Evolutionary conservation across 108 stramenopile species (phyloP).

Genomic region (Thalassiosira profunda): DNA sequence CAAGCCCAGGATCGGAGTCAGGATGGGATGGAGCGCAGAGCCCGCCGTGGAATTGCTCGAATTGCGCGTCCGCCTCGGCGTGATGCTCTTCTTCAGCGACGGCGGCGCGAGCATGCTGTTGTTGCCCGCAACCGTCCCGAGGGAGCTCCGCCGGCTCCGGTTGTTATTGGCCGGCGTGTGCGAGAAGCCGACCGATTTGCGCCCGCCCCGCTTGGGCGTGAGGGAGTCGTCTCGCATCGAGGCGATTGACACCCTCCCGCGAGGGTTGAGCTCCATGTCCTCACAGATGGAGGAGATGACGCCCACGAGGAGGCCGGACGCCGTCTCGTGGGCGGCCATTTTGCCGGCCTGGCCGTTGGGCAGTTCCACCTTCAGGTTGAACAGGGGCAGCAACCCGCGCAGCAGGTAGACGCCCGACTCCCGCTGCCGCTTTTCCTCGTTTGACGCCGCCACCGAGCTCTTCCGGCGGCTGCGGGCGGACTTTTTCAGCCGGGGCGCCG

Average conservation of each 20-base stretch:
- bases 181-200: constrained; percentile 43
- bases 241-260: neutral
- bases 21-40: constrained; percentile 33
- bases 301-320: constrained; percentile 37
- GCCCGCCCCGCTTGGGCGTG: constrained; percentile 33
- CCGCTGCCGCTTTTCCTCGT: constrained; percentile 27
- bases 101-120: constrained; percentile 22
- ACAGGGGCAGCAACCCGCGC: constrained; percentile 61
- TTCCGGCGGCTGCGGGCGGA: too few relatives aligned
- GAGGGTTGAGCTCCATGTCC: constrained; percentile 3
- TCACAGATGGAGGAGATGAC: constrained; percentile 43
- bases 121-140: too few relatives aligned
- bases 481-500: too few relatives aligned
- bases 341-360: constrained; percentile 81
- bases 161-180: constrained; percentile 5
- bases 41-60: constrained; percentile 4
- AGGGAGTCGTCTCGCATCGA: constrained; percentile 3
- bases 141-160: too few relatives aligned
- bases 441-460: too few relatives aligned
- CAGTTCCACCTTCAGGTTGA: constrained; percentile 59
- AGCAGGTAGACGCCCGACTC: constrained; percentile 61
- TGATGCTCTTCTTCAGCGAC: constrained; percentile 47
- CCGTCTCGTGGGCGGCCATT: constrained; percentile 56
- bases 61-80: constrained; percentile 30
- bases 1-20: constrained; percentile 66